A percentile compares a stretch with the other conserved stretches of the same genome.
phyloP scores from a whole-genome alignment of 805 yeast genomes.

The Pachysolen tannophilus region DNA sequence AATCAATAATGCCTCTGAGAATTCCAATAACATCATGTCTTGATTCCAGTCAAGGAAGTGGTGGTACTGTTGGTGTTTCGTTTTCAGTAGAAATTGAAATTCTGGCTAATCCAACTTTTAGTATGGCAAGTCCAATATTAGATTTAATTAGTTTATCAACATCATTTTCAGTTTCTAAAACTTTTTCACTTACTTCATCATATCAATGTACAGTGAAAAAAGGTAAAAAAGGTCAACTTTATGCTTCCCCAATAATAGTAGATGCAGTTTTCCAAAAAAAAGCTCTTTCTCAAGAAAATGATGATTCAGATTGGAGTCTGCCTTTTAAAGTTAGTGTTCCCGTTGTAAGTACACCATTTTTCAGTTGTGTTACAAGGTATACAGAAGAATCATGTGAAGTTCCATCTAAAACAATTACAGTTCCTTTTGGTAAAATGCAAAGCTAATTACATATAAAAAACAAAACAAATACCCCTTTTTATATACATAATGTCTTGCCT shows the following conservation, averaged over 20 bases:
- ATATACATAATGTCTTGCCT: no score
- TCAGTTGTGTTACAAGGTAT: no score
- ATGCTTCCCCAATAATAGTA: conserved; percentile 8
- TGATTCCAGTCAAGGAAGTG: conserved; percentile 5
- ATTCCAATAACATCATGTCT: conserved; percentile 8
- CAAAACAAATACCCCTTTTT: no score
- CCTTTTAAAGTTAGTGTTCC: no score
- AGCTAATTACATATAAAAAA: no score
- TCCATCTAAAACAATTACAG: no score
- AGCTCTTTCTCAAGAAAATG: neutral
- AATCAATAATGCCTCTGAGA: no score
- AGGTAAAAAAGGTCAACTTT: conserved; percentile 9
- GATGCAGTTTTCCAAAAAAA: conserved; percentile 4
- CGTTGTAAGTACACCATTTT: no score
- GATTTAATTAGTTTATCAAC: conserved; percentile 1
- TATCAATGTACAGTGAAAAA: conserved; percentile 6
- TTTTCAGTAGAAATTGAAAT: neutral
- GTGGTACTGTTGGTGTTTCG: conserved; percentile 4
- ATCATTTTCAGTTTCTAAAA: conserved; percentile 1
- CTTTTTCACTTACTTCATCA: neutral
- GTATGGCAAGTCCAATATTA: conserved; percentile 2
- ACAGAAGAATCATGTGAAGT: no score
- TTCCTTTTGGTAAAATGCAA: no score
- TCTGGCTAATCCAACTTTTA: neutral
- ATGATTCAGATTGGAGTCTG: conserved; percentile 4